Conservation (phyloP, 345 rosid genomes). For the Mercurialis annua region DNA sequence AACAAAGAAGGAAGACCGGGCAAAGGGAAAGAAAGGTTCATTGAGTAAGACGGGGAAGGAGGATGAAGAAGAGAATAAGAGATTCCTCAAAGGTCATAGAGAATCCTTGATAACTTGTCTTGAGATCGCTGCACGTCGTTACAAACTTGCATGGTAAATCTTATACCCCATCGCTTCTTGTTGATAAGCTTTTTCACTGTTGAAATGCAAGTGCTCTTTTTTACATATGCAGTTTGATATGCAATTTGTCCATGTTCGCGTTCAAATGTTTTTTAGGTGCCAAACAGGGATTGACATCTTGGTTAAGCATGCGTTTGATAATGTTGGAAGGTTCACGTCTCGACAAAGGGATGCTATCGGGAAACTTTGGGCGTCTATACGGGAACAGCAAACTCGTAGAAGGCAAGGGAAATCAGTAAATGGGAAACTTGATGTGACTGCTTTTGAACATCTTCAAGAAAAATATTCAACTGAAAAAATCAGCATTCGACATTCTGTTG, state of each 20-base stretch:
- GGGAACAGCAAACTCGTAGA: slow-evolving; percentile 74
- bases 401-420: slow-evolving; percentile 90
- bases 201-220: not conserved
- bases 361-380: slow-evolving; percentile 84
- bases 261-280: slow-evolving; percentile 51
- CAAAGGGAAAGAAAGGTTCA: slow-evolving; percentile 53
- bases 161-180: not conserved
- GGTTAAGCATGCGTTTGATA: slow-evolving; percentile 88
- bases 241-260: not conserved
- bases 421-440: slow-evolving; percentile 90
- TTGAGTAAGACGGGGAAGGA: slow-evolving; percentile 38
- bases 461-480: slow-evolving; percentile 83
- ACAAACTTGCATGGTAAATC: slow-evolving; percentile 74
- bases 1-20: slow-evolving; percentile 53
- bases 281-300: slow-evolving; percentile 93
- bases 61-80: slow-evolving; percentile 55
- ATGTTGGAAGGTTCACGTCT: slow-evolving; percentile 70
- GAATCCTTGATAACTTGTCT: slow-evolving; percentile 79
- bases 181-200: not conserved
- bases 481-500: slow-evolving; percentile 82
- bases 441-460: slow-evolving; percentile 82
- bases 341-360: slow-evolving; percentile 76
- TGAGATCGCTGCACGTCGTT: slow-evolving; percentile 90
- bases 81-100: slow-evolving; percentile 68
- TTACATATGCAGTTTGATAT: not conserved